Evolutionary conservation across 2,329 filamentous ascomycete genomes (phyloP), one percentile per base, ranked within the genome.

Genomic region (Chalaropsis thielavioides): DNA sequence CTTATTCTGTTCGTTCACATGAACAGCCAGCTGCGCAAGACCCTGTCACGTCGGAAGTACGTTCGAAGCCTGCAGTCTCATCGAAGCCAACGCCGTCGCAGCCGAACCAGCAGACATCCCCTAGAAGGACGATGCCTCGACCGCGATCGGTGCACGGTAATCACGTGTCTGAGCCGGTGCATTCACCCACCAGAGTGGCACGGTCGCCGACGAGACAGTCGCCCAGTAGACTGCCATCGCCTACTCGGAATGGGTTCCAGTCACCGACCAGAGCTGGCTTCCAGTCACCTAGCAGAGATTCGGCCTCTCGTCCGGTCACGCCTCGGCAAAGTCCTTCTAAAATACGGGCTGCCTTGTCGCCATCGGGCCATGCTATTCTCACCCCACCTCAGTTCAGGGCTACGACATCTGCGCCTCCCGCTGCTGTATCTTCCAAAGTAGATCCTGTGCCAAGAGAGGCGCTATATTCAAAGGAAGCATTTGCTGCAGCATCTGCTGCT

Each of bases 1-100:
- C 84, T 0, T 87, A 87, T 71, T 86, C 84, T 22, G 79, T 84
- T 10, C 77, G 84, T 68, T 77, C 77, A n/a, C 80, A 81, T 62
- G 78, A 79, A 1, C 51, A 35, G 27, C 72, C 74, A 1, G 74
- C 74, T 0, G 62, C 69, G 0, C 77, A 79, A 69, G 74, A 76
- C 19, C 27, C 63, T 5, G 59, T 58, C 15, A 46, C 56, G n/a
- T 46, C 65, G 1, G 78, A 80, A 56, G 75, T 71, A 49, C 68
- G 75, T 69, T 70, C 76, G 19, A 84, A 79, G 72, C 71, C 74
- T 2, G 73, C 75, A 59, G 80, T 79, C 5, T 77, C 82, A 1
- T 83, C 49, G 7, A 61, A 56, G 46, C 46, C 60, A 27, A 44
- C 43, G 5, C 11, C 27, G 24, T 61, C 64, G 15, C 64, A 63